Base-by-base conservation (phyloP, 1,139 yeast species). In the Petasospora rhodanensis region DNA sequence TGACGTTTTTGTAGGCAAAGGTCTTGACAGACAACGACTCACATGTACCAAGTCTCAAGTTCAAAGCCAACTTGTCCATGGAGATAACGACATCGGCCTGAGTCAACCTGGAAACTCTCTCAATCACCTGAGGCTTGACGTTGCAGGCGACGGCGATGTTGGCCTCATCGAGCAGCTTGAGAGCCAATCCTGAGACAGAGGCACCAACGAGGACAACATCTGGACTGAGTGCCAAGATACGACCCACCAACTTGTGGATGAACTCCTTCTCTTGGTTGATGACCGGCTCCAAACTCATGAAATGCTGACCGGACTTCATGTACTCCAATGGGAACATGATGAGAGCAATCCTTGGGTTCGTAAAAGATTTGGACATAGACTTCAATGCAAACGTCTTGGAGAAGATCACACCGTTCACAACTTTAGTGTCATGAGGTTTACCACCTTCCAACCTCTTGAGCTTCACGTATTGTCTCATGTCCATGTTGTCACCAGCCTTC, bases 291-390 rank as follows among this genome's bases (percentile, higher is more conserved):
- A 91, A 63, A 52, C 94, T 82, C 55, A 87, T 77, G 39, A 87
- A 83, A 31, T 69, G 75, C 26, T 69, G 74, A 35, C 81, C 91
- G 35, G 76, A 75, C 41, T 82, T 77, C 43, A 79, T 70, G 48
- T 87, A 91, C 53, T 89, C 97, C 18, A 93, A 64, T 0, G 97
- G 96, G 49, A 93, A 91, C 68, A 87, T 81, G 9, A 93, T 69
- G 20, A 93, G 65, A 35, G 93, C 77, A 27, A 93, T 81, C 37
- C 79, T 72, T 0, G 99, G 97, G 31, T 73, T 69, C 1, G 55
- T 51, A 7, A 93, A 66, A 9, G 55, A 54, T 5, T 75, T 59
- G 0, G 86, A 73, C 98, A 93, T 93, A 3, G 72, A 59, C 51
- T 80, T 85, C 26, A 84, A 66, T n/a, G 95, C 95, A 24, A 89